A percentile compares a stretch with the other conserved stretches of the same genome.
Evolutionary conservation across 257 asterid species (phyloP).

Genomic region (Hygrophila difformis): DNA sequence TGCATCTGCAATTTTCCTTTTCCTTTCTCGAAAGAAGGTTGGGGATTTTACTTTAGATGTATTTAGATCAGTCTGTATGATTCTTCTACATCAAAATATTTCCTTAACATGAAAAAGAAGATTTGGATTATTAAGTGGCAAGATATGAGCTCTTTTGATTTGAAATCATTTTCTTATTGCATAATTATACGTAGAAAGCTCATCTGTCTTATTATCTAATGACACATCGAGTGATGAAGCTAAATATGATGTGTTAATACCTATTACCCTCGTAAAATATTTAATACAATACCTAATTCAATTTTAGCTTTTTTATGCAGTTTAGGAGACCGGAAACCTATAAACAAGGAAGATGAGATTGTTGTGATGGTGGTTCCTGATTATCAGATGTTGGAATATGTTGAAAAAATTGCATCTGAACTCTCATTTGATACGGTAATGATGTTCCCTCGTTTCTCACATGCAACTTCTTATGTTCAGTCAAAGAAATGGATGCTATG

Average conservation of each 20-base stretch:
- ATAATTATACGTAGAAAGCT: too few species aligned
- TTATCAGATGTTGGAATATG: slow-evolving; percentile 88
- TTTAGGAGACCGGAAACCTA: slow-evolving; percentile 91
- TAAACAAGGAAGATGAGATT: slow-evolving; percentile 66
- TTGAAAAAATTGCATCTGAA: slow-evolving; percentile 67
- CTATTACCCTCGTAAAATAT: too few species aligned
- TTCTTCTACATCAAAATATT: too few species aligned
- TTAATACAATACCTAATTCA: slow-evolving; percentile 11
- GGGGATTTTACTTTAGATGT: too few species aligned
- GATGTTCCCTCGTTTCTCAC: slow-evolving; percentile 7
- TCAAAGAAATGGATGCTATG: not conserved
- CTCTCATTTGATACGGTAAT: slow-evolving; percentile 86
- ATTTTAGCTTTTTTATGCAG: slow-evolving; percentile 35
- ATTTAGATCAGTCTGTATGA: too few species aligned
- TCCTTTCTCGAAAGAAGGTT: too few species aligned
- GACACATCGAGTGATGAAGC: not conserved
- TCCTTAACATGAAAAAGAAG: not conserved
- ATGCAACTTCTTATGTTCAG: too few species aligned
- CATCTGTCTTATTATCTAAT: too few species aligned
- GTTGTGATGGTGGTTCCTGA: slow-evolving; percentile 96
- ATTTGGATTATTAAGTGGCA: too few species aligned
- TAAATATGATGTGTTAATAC: not conserved
- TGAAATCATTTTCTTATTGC: too few species aligned
- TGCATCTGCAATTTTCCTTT: too few species aligned
- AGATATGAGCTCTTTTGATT: too few species aligned